Conservation (phyloP, 306 rosid species). For the Heteromeles arbutifolia region DNA sequence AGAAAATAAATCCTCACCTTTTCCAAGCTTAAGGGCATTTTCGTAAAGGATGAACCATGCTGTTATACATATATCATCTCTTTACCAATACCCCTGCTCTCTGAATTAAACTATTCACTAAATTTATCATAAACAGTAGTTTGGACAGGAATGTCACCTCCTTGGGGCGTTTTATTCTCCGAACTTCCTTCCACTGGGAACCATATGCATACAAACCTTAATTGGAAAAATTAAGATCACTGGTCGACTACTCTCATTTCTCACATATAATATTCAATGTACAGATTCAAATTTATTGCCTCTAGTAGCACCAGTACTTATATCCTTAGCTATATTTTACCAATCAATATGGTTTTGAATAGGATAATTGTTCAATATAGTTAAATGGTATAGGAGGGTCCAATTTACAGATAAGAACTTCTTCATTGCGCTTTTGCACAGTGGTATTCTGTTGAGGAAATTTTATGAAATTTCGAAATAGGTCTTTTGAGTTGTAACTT, state of each 20-base stretch:
- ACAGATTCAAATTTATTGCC: not conserved
- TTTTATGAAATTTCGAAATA: not conserved
- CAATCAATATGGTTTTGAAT: not conserved
- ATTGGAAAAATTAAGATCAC: not conserved
- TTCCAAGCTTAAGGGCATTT: not conserved
- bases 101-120: not conserved
- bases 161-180: not conserved
- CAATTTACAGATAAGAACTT: not conserved
- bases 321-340: not conserved
- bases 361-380: not conserved
- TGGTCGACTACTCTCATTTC: not conserved
- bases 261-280: not conserved
- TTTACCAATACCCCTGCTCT: not conserved
- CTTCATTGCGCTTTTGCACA: not conserved
- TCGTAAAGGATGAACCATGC: not conserved
- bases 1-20: not conserved
- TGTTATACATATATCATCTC: not conserved
- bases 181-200: not conserved
- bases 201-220: not conserved
- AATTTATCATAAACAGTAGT: not conserved
- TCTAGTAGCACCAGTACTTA: not conserved
- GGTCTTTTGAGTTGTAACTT: slow-evolving; percentile 1
- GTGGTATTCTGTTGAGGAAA: not conserved
- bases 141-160: not conserved
- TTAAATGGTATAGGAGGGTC: not conserved